Base-by-base conservation (phyloP, 225 moss, liverwort and hornwort genomes). In the Pseudisothecium myosuroides region DNA sequence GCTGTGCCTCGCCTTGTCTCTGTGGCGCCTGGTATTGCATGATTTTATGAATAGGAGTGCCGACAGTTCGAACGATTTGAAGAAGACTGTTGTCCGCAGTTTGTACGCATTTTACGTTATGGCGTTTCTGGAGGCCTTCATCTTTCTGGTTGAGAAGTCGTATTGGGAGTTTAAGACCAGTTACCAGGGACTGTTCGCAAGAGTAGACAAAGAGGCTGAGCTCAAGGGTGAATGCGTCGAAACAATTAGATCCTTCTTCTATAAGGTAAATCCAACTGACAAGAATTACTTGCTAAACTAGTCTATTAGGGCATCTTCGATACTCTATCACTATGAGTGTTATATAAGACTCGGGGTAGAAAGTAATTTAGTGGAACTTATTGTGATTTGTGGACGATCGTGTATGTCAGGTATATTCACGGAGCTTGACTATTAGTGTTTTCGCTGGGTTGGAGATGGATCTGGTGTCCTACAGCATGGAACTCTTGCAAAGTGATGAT, bases 381-480 rank as follows among this genome's bases (percentile, higher is more conserved):
- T 66, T 88, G 60, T 82, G 56, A 23, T 77, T 19, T 67, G 75
- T 82, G 66, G 41, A 63, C 77, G 47, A 52, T 81, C 68, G 12
- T 76, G 20, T 26, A 41, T 90, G 58, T 82, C 81, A 93, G 93
- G 92, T 92, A 13, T 97, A 96, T 89, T 89, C 90, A 24, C 74
- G 83, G 90, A 94, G 93, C 83, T 88, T 97, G 88, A 83, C 92
- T 61, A 85, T 90, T 54, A 97, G 96, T 80, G 90, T 94, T 58
- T 97, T 96, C 83, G 88, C 93, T 88, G 96, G 91, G 88, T 86
- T 96, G 88, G 94, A 95, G 55, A 95, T 95, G 97, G 94, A 96
- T 88, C 83, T 97, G 86, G 94, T 96, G 77, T 81, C 92, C 32
- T 96, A 92, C 90, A 91, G 95, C 89, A 91, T 96, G 90, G 87